phyloP scores from a whole-genome alignment of 331 rosid species.

The Arachis monticola region DNA sequence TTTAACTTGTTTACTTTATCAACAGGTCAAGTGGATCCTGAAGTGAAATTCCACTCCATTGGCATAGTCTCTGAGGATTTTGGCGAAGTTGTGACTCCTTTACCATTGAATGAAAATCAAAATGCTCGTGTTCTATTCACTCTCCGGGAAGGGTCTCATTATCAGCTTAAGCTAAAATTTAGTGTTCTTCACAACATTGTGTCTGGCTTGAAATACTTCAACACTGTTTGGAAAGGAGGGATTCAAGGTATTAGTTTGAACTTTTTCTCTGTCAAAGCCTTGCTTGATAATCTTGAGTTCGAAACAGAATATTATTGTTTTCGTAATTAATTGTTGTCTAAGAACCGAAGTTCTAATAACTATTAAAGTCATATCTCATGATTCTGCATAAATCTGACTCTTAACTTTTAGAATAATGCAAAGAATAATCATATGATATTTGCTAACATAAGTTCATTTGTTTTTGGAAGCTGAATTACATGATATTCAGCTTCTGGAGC shows the following conservation, averaged over 20 bases:
- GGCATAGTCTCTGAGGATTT: slow-evolving; percentile 75
- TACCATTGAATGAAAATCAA: slow-evolving; percentile 62
- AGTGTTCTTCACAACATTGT: slow-evolving; percentile 90
- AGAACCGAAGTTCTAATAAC: background rate
- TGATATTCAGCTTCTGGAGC: background rate
- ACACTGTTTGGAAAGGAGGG: slow-evolving; percentile 91
- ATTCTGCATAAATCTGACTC: no score
- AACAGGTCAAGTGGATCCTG: slow-evolving; percentile 79
- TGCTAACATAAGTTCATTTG: no score
- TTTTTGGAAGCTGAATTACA: no score
- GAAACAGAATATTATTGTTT: background rate
- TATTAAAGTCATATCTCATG: background rate
- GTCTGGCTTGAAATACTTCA: slow-evolving; percentile 81
- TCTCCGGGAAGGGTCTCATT: slow-evolving; percentile 73
- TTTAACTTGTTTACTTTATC: slow-evolving; percentile 23
- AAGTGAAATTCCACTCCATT: slow-evolving; percentile 83
- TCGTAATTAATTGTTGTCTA: background rate
- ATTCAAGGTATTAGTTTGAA: slow-evolving; percentile 58
- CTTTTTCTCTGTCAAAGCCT: background rate
- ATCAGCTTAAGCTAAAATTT: slow-evolving; percentile 74
- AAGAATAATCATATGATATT: slow-evolving; percentile 14
- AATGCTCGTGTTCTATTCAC: slow-evolving; percentile 58
- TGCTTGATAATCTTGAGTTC: slow-evolving; percentile 15
- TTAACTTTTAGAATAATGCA: no score
- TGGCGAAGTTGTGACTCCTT: slow-evolving; percentile 70